Percentiles rank a stretch among this genome's conserved stretches.
phyloP scores from a whole-genome alignment of 495 filamentous ascomycete species.

The Terfezia claveryi region DNA sequence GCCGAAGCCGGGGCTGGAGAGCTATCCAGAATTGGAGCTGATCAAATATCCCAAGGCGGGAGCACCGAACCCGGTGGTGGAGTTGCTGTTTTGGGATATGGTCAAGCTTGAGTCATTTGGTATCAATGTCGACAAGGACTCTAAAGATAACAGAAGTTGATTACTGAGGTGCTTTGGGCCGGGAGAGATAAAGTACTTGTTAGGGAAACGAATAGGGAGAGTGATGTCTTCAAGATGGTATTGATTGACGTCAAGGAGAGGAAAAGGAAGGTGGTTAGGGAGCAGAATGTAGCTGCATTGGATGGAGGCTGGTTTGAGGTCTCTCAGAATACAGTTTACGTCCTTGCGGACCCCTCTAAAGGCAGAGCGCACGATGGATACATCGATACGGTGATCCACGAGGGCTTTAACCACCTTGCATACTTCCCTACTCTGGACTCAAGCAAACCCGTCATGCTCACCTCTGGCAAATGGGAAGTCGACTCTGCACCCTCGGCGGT shows the following conservation, averaged over 20 bases:
- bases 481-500: constrained; percentile 70
- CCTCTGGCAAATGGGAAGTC: constrained; percentile 81
- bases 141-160: constrained; percentile 60
- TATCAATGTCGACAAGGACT: constrained; percentile 55
- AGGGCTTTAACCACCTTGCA: constrained; percentile 74
- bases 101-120: constrained; percentile 56
- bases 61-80: constrained; percentile 74
- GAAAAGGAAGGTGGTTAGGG: constrained; percentile 58
- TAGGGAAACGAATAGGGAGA: constrained; percentile 83
- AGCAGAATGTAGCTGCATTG: constrained; percentile 50
- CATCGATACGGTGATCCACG: constrained; percentile 70
- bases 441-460: constrained; percentile 57
- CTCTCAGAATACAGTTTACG: constrained; percentile 60
- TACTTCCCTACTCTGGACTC: constrained; percentile 89
- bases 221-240: constrained; percentile 66
- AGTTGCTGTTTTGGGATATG: constrained; percentile 74
- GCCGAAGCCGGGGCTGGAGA: constrained; percentile 53
- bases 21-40: constrained; percentile 68
- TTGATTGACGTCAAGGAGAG: constrained; percentile 58
- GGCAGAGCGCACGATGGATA: constrained; percentile 70
- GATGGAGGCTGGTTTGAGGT: constrained; percentile 98
- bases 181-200: constrained; percentile 55
- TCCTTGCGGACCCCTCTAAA: constrained; percentile 61
- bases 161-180: constrained; percentile 86
- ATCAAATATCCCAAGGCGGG: constrained; percentile 98